Percentiles rank a stretch among this genome's conserved stretches.
Evolutionary conservation across 495 filamentous ascomycete species (phyloP).

Genomic region (Glutinoglossum americanum): DNA sequence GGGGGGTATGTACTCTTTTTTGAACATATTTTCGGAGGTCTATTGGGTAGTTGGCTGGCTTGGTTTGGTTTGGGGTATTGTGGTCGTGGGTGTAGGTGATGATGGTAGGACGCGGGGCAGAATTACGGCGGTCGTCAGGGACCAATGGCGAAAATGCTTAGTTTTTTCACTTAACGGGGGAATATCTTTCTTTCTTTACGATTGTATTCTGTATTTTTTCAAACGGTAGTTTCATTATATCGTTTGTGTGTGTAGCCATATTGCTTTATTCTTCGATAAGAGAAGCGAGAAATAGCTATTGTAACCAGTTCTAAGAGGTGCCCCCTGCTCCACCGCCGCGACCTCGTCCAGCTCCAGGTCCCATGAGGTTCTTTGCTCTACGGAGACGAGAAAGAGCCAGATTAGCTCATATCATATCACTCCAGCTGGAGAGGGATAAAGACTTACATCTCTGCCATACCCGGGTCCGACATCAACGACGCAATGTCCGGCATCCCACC

Average conservation of each 20-base stretch:
- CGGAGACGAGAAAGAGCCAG: neutral
- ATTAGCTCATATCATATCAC: no score
- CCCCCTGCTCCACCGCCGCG: slow-evolving; percentile 11
- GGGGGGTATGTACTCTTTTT: slow-evolving; percentile 4
- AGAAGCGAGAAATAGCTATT: neutral
- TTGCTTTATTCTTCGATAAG: neutral
- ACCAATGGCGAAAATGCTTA: neutral
- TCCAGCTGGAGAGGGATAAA: neutral
- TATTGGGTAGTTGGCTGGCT: no score
- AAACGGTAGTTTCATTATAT: neutral
- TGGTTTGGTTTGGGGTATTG: no score
- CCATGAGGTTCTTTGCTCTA: slow-evolving; percentile 65
- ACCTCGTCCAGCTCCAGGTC: slow-evolving; percentile 26
- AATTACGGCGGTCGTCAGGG: neutral
- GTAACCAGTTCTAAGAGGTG: neutral
- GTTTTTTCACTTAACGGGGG: no score
- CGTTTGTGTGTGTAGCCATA: neutral
- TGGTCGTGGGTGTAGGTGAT: no score
- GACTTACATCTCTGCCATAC: slow-evolving; percentile 79
- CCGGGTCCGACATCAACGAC: slow-evolving; percentile 73
- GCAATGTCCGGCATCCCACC: slow-evolving; percentile 57
- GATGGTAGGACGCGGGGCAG: no score
- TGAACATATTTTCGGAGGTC: neutral
- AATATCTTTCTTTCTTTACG: neutral
- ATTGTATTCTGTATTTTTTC: no score